Evolutionary conservation across 805 yeast species (phyloP), one percentile per base, ranked within the genome.

Genomic region (Diddensiella santjacobensis): DNA sequence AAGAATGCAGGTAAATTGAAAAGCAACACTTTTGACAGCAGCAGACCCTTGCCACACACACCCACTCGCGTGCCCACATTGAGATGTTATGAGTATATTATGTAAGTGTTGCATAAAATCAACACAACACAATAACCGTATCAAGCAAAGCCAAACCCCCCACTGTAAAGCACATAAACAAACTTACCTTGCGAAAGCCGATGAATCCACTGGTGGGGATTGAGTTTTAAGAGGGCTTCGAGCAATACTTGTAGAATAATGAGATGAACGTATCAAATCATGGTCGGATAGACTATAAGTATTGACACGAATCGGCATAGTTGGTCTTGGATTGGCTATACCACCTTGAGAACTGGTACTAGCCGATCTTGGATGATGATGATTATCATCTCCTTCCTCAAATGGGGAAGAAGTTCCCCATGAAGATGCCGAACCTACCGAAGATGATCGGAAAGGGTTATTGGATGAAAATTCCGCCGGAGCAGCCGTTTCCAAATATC

Each of bases 381-480:
- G 8, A 17, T 35, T 35, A 6, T 35, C 37, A 22, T 44, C 42
- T 3, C 15, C 24, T 10, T 49, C 61, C 23, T 60, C 64, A 40
- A 55, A 48, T 10, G 65, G 66, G 44, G 33, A 37, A n/a, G 37
- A 24, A 31, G 22, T 20, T 36, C 49, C 24, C 40, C 31, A 40
- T 20, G 54, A 33, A 44, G 46, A 43, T 13, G 40, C 44, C 40
- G 57, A 48, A 6, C 52, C 53, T 22, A 46, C 44, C 30, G 54
- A 42, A 31, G 56, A 42, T 33, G 48, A 31, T 6, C 60, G 52
- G 48, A 57, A 57, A 22, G 60, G 60, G 42, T 57, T 57, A 43
- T 57, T 57, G 36, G 60, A 57, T 35, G 57, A 51, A 29, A 57
- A 40, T 10, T 55, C 44, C 4, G 47, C 47, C 8, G 44, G 48